Evolutionary conservation across 2,329 filamentous ascomycete genomes (phyloP), one percentile per base, ranked within the genome.

Genomic region (Aspergillus hortae): DNA sequence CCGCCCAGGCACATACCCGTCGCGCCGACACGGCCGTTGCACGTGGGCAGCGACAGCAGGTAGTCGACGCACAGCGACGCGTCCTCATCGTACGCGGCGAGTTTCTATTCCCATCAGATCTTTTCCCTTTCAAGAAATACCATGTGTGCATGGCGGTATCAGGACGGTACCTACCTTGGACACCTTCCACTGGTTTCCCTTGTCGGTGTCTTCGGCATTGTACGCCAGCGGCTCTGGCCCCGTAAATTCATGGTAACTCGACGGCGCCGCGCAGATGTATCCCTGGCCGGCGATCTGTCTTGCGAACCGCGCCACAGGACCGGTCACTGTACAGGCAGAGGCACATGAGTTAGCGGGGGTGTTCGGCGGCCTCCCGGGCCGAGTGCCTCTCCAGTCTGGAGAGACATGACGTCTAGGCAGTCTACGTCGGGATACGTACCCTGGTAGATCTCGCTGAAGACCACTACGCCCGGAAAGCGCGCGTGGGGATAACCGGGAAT

Each of bases 381-480:
- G 27, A 30, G 27, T 30, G 2, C 27, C 7, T 30, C 27, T 9
- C 27, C 27, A 30, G 27, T 23, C 27, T 30, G 23, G 5, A 30
- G 7, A 30, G 27, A 9, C 7, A 11, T 30, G 27, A 30, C 27
- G 27, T 30, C 27, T 30, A 6, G 5, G 23, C 2, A 30, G 27
- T 10, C 7, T 10, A 30, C 3, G 27, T 11, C 10, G 27, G 27
- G 7, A 40, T 33, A 54, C 66, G 52, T 71, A 91, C 90, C 91
- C 85, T 96, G 92, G 67, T 96, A 96, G 64, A 96, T 96, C 74
- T 96, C 92, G 62, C 87, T 92, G 69, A 95, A 96, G 51, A 96
- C 79, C 12, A 89, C 87, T 4, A 96, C 89, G 17, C 89, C 91
- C 0, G 91, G 91, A 65, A 95, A 96, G 65, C 84, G 91, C 72